Base-by-base conservation (phyloP, 2,329 filamentous ascomycete genomes). In the Fusarium goolgardi region DNA sequence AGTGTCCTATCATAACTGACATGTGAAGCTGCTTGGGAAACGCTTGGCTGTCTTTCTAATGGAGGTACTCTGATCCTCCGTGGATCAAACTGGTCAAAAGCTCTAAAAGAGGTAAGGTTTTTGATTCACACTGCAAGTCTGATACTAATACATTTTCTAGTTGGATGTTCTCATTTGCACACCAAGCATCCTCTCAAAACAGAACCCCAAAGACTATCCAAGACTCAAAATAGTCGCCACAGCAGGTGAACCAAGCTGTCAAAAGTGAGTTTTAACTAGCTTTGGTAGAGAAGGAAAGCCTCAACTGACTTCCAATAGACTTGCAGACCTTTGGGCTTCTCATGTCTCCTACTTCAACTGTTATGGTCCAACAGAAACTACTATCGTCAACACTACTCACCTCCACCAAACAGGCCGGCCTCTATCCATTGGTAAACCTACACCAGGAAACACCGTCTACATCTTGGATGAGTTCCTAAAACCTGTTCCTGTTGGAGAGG, bases 321-420 rank as follows among this genome's bases (percentile, higher is more conserved):
- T 88, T 15, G 86, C 85, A 4, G 85, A 88, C 60, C 75, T 82
- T 16, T 88, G 86, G 86, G 82, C 84, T 5, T 76, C 80, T 5
- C 74, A 80, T 44, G 76, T 78, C 13, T 80, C 76, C 2, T 84
- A 85, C 67, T 85, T 78, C 78, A 88, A 88, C 75, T 83, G 84
- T 69, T 88, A 86, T 67, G 86, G 86, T 3, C 86, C 86, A 0
- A 88, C 86, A 0, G 86, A 89, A 71, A 84, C 85, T 9, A 88
- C 84, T 3, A 86, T 88, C 43, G 80, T 88, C 55, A 88, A 88
- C 75, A 86, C 85, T 2, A 84, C 84, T 73, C 71, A 73, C 32
- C 39, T 21, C 4, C 70, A 72, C 27, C 41, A 58, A 41, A 79
- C 83, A 50, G 76, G 76, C 20, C 84, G 87, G 20, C 76, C 78